Evolutionary conservation across 148 eudicot genomes (phyloP), one percentile per base, ranked within the genome.

Genomic region (Cornus controversa): DNA sequence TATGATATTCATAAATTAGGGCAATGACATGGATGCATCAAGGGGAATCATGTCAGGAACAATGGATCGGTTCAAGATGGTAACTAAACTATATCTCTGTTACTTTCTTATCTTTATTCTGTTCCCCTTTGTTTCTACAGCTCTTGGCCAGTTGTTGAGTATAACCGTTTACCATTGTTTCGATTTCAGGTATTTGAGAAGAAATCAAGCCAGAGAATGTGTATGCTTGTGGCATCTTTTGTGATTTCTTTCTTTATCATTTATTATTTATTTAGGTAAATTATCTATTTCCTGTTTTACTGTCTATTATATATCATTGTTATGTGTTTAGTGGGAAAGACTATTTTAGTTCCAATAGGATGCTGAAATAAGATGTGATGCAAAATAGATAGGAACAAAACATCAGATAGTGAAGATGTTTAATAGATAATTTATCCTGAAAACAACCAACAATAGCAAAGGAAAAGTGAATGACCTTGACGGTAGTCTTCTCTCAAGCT

Each of bases 11-110:
- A 45, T 11, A 45, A 45, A 45, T 3, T 10, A 45, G 50, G 50
- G 50, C 50, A 45, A 45, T 45, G 10, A 7, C 10, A 45, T 45
- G 50, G 50, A 45, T 45, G 50, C 50, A 45, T 45, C 50, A 3
- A 45, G 50, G 34, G 50, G 50, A 45, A 45, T 45, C 50, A 45
- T 45, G 50, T 45, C 50, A 11, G 50, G 50, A 45, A 45, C 50
- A 3, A 89, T 94, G 80, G 88, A 89, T 78, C 88, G 91, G 66
- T 94, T 91, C 85, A 92, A 91, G 84, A 91, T 79, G 90, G 98
- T 94, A 81, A 75, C 81, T 68, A 37, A 72, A 62, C 69, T 26
- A 31, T 15, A 58, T 67, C 34, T 71, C 26, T 75, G 66, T 10
- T 71, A 42, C 45, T 26, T 27, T 71, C 50, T 72, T 70, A 34